phyloP scores from a whole-genome alignment of 169 alveolate genomes.

The Plasmodium malariae region DNA sequence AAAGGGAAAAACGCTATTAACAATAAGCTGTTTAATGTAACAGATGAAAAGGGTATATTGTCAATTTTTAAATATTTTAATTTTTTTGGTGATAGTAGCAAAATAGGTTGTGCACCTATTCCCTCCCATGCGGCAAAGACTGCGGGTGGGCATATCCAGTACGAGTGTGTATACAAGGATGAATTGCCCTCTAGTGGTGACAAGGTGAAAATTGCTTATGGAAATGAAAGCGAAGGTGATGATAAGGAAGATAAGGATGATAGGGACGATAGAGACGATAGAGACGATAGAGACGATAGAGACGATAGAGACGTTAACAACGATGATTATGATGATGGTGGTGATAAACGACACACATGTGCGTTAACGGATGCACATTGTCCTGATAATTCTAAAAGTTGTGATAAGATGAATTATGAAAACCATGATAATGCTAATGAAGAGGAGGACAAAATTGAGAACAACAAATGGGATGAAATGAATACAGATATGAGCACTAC shows the following conservation, averaged over 20 bases:
- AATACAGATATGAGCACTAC: neutral
- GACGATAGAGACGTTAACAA: neutral
- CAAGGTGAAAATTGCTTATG: neutral
- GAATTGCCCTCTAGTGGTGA: neutral
- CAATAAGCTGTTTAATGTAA: conserved; percentile 28
- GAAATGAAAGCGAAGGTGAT: neutral
- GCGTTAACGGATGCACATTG: no score
- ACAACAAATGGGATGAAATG: neutral
- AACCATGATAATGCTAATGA: neutral
- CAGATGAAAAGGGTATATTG: conserved; percentile 19
- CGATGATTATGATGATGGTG: neutral
- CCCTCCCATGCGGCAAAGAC: neutral
- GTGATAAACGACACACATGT: no score
- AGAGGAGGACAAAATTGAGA: neutral
- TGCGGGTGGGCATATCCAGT: neutral
- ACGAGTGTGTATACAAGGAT: conserved; percentile 1
- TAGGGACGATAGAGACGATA: neutral
- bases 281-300: neutral
- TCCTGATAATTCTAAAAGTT: neutral
- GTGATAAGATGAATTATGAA: neutral
- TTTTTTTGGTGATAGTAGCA: conserved; percentile 11
- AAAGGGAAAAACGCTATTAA: conserved; percentile 30
- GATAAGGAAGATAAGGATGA: neutral
- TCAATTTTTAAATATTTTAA: conserved; percentile 49
- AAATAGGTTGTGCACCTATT: neutral